phyloP scores from a whole-genome alignment of 2,329 filamentous ascomycete species.

The Calcarisporium arbuscula region DNA sequence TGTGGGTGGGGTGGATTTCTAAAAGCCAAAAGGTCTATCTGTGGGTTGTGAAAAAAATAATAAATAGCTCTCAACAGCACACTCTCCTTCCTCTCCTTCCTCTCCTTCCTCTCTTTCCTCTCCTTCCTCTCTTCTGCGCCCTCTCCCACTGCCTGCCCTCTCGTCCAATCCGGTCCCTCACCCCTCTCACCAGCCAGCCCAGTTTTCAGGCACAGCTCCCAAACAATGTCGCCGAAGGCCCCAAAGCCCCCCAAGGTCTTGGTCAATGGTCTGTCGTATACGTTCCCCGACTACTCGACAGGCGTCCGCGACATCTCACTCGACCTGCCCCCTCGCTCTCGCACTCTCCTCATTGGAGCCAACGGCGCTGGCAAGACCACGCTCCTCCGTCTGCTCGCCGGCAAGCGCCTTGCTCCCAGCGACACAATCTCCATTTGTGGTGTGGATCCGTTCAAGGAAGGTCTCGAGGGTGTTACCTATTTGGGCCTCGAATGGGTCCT shows the following conservation, averaged over 20 bases:
- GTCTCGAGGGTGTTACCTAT: constrained; percentile 91
- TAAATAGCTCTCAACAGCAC: too few species aligned
- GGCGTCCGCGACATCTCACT: constrained; percentile 71
- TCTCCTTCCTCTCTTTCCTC: neutral
- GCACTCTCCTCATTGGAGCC: constrained; percentile 88
- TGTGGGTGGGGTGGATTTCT: too few species aligned
- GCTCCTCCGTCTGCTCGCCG: constrained; percentile 85
- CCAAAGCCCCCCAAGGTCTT: constrained; percentile 54
- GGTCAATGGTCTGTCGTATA: constrained; percentile 75
- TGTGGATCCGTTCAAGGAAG: constrained; percentile 85
- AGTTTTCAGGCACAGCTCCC: too few species aligned
- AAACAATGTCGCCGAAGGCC: constrained; percentile 22
- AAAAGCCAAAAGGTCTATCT: too few species aligned
- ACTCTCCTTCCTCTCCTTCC: neutral
- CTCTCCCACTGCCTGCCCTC: constrained; percentile 4
- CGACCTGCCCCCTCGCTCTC: constrained; percentile 71
- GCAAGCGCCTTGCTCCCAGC: constrained; percentile 83
- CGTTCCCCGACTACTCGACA: constrained; percentile 77
- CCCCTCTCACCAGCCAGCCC: constrained; percentile 2
- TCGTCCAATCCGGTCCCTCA: neutral
- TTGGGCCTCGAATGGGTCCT: constrained; percentile 97
- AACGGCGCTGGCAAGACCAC: constrained; percentile 98
- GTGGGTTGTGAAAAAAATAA: too few species aligned
- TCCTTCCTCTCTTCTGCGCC: neutral
- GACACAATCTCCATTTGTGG: constrained; percentile 71